Percentiles rank a stretch among this genome's conserved stretches.
Conservation (phyloP, 2,329 filamentous ascomycete species). For the Trichoderma sp. region DNA sequence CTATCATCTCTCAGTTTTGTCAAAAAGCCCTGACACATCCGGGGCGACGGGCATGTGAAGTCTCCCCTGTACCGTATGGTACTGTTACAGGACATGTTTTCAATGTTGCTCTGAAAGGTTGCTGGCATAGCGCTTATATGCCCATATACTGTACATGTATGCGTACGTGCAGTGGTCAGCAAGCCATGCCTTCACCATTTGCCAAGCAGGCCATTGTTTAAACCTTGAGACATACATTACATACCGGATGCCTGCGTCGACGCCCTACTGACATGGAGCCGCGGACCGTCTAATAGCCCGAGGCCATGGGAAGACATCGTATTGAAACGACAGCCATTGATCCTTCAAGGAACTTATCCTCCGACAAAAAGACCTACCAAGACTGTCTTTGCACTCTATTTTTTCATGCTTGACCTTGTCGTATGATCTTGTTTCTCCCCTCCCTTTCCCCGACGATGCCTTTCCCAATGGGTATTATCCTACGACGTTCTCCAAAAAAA, state of each 20-base stretch:
- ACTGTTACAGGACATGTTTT: not conserved
- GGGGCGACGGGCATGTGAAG: not conserved
- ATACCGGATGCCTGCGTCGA: not conserved
- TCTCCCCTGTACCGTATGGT: not conserved
- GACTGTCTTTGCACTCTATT: not conserved
- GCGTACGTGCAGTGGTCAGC: not conserved
- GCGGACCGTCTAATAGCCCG: slow-evolving; percentile 5
- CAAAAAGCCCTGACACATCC: not conserved
- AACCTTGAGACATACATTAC: not conserved
- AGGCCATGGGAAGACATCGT: not conserved
- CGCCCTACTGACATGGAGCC: slow-evolving; percentile 11
- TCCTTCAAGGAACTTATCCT: slow-evolving; percentile 9
- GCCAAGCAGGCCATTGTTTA: not conserved
- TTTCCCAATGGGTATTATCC: not conserved
- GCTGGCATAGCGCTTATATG: not conserved
- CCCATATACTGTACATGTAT: not conserved
- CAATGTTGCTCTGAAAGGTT: not conserved
- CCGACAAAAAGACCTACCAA: not conserved
- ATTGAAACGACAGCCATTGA: not conserved
- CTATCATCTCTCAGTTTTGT: slow-evolving; percentile 4
- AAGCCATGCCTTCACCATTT: not conserved
- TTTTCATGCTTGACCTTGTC: not conserved
- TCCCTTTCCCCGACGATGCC: not conserved
- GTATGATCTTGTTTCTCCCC: not conserved
- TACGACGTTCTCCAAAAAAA: not conserved